A percentile compares a stretch with the other conserved stretches of the same genome.
phyloP scores from a whole-genome alignment of 2,329 filamentous ascomycete genomes.

The Malbranchea zuffiana region DNA sequence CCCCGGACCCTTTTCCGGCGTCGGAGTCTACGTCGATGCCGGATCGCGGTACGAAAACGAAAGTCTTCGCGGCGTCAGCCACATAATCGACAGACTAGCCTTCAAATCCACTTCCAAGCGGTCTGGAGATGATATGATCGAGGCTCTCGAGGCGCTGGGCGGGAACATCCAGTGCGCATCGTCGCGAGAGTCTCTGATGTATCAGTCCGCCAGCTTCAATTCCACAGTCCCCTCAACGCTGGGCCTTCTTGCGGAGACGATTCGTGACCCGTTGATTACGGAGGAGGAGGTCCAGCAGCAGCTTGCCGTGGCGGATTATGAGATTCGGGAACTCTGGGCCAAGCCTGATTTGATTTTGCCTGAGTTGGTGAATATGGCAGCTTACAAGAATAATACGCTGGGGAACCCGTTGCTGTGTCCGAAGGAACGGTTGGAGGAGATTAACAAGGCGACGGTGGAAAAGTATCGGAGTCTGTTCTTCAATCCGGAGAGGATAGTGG shows the following conservation, averaged over 20 bases:
- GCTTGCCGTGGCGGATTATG: conserved; percentile 82
- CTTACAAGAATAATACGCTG: conserved; percentile 90
- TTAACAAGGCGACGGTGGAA: conserved; percentile 61
- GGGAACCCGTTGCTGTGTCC: conserved; percentile 90
- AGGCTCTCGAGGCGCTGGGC: conserved; percentile 74
- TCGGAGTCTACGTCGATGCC: conserved; percentile 91
- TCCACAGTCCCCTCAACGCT: conserved; percentile 73
- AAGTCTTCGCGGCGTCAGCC: conserved; percentile 75
- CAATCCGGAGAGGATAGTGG: conserved; percentile 78
- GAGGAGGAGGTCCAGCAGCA: conserved; percentile 80
- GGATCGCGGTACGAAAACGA: conserved; percentile 89
- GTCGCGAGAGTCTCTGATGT: conserved; percentile 93
- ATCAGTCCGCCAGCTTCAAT: conserved; percentile 97
- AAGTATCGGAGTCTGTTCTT: conserved; percentile 77
- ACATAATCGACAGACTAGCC: conserved; percentile 89
- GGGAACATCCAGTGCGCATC: conserved; percentile 97
- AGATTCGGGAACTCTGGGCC: conserved; percentile 94
- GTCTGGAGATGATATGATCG: conserved; percentile 72
- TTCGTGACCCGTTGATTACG: conserved; percentile 72
- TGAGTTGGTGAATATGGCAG: conserved; percentile 88
- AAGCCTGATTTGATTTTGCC: conserved; percentile 94
- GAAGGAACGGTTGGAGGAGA: conserved; percentile 64
- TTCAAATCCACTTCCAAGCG: conserved; percentile 75
- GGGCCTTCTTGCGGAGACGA: conserved; percentile 81
- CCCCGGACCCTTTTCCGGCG: conserved; percentile 85